These are phyloP conservation scores for Fallopia convolvulus DNA, from an alignment of 148 eudicot species.

Conservation along the genomic window DNA sequence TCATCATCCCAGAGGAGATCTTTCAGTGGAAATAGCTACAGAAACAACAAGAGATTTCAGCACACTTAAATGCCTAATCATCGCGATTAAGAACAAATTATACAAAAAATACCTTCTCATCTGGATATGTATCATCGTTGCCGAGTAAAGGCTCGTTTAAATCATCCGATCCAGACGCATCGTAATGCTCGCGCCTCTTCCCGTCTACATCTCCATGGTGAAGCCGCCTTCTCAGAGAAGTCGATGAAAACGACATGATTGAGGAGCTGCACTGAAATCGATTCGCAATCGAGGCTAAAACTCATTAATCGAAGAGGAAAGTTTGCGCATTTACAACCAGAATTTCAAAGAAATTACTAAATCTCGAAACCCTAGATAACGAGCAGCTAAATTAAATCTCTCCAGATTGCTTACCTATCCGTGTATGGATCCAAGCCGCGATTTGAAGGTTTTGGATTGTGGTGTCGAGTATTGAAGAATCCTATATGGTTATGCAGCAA, in stretches of 20 bases:
- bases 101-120: slow-evolving; percentile 21
- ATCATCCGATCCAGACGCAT: slow-evolving; percentile 34
- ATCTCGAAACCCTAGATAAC: not conserved
- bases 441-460: not conserved
- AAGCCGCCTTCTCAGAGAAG: slow-evolving; percentile 68
- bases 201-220: slow-evolving; percentile 93
- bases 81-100: not conserved
- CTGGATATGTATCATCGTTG: slow-evolving; percentile 29
- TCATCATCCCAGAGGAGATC: slow-evolving; percentile 59
- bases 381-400: not conserved
- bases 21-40: slow-evolving; percentile 37
- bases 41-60: not conserved
- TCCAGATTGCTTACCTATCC: not conserved
- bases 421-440: not conserved
- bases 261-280: slow-evolving; percentile 5
- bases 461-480: not conserved
- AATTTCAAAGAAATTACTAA: not conserved
- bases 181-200: slow-evolving; percentile 52
- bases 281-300: not conserved
- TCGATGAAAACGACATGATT: slow-evolving; percentile 36
- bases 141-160: slow-evolving; percentile 79
- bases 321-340: not conserved
- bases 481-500: too few species aligned
- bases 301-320: too few species aligned
- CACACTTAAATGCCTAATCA: not conserved